Base-by-base conservation (phyloP, 306 rosid genomes). In the Styphnolobium japonicum region DNA sequence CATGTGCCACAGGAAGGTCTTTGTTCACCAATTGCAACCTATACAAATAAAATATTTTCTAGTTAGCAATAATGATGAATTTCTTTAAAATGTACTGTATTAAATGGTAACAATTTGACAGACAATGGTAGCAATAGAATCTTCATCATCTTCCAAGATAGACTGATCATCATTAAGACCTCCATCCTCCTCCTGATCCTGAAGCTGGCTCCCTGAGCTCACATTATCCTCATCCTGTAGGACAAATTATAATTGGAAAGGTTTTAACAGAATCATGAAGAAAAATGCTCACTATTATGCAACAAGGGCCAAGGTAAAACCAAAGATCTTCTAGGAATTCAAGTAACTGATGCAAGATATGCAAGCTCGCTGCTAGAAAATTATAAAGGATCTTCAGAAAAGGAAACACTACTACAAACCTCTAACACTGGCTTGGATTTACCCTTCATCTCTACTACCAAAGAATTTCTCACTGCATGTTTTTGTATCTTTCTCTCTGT, bases 21-120 rank as follows among this genome's bases (percentile, higher is more conserved):
- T 85, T 70, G 33, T 56, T 91, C 77, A 87, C 94, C 89, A 95
- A 65, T 71, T 88, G 87, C 85, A 90, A 81, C 99, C 99, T 95
- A 71, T 40, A 76, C 10, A 81, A 79, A 83, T 69, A 85, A 82
- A 64, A 80, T 37, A 55, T 18, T 43, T 65, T 69, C 71, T 15
- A 53, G 31, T 77, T 37, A 77, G 69, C 60, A 73, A 75, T 42
- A 67, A 33, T 42, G 29, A 40, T 73, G 64, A 27, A 56, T 29
- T 34, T 10, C 67, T 63, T 80, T 42, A 58, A 76, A 57, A 51
- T n/a, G 42, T 36, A 63, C 42, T 71, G 5, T 23, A 25, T 66
- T 53, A 18, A 67, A 45, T 21, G 33, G 23, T 43, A 46, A 40
- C 39, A 29, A 33, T 72, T 71, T 43, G 67, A 49, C 49, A 75